phyloP scores from a whole-genome alignment of 345 rosid genomes.

The Eucalyptus dawsonii region DNA sequence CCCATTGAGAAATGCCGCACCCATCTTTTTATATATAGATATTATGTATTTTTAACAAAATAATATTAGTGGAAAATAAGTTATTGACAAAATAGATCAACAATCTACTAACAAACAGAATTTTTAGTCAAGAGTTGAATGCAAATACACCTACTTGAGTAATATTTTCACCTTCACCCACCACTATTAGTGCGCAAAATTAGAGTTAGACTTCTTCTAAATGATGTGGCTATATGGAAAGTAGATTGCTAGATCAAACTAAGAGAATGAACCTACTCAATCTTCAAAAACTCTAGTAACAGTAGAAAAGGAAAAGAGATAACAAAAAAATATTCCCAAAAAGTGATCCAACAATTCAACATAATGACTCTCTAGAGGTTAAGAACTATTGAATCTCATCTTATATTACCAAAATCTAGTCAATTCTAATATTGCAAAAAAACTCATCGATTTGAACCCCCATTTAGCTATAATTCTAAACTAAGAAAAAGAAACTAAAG shows the following conservation, averaged over 20 bases:
- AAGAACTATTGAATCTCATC: not conserved
- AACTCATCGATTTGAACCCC: constrained; percentile 1
- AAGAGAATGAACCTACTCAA: not conserved
- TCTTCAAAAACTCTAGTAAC: not conserved
- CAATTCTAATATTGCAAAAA: too few species aligned
- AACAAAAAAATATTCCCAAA: not conserved
- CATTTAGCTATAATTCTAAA: not conserved
- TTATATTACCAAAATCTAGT: constrained; percentile 1
- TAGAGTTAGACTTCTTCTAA: not conserved
- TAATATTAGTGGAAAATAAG: too few species aligned
- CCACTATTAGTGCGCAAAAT: not conserved
- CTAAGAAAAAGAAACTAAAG: not conserved
- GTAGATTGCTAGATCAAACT: not conserved
- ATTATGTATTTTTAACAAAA: too few species aligned
- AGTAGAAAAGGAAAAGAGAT: not conserved
- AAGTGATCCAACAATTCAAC: not conserved
- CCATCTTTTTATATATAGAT: too few species aligned
- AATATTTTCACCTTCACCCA: too few species aligned
- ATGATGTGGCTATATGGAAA: not conserved
- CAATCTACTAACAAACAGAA: too few species aligned
- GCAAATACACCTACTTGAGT: not conserved
- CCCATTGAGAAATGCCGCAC: too few species aligned
- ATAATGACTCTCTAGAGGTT: not conserved
- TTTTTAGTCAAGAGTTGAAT: too few species aligned
- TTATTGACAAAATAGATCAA: too few species aligned